A percentile compares a stretch with the other conserved stretches of the same genome.
phyloP scores from a whole-genome alignment of 139 green algal species.

The Desmodesmus armatus region DNA sequence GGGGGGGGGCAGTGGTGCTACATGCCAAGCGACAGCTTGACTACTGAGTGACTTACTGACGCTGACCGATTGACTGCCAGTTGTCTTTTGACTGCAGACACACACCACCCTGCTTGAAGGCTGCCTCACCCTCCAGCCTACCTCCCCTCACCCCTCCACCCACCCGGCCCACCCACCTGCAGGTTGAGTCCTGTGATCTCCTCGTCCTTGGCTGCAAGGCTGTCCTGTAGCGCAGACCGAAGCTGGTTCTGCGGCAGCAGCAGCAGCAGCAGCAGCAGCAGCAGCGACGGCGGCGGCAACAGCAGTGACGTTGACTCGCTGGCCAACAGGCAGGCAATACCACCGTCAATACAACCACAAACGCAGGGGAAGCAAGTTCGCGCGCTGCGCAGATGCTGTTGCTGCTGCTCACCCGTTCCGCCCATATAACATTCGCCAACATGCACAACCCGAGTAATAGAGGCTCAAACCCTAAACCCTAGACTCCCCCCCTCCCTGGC shows the following conservation, averaged over 20 bases:
- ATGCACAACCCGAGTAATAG: neutral
- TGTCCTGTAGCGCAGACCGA: constrained; percentile 3
- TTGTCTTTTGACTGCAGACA: neutral
- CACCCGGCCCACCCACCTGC: neutral
- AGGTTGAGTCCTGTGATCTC: neutral
- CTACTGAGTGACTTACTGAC: neutral
- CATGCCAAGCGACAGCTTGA: neutral
- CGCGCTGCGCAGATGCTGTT: neutral
- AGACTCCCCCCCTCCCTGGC: neutral
- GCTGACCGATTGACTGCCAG: neutral
- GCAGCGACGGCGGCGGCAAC: neutral
- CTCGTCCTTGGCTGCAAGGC: constrained; percentile 5
- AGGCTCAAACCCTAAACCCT: neutral
- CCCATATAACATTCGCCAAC: neutral
- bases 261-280: neutral
- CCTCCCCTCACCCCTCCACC: constrained; percentile 29
- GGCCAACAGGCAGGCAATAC: neutral
- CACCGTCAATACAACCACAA: no score
- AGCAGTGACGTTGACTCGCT: neutral
- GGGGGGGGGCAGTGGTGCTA: no score
- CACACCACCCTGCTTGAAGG: neutral
- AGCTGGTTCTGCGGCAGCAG: neutral
- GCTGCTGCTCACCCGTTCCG: neutral
- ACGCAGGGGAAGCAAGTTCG: neutral
- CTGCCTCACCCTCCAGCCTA: neutral